Conservation (phyloP, 495 filamentous ascomycete genomes). For the Talaromyces trachyspermus region DNA sequence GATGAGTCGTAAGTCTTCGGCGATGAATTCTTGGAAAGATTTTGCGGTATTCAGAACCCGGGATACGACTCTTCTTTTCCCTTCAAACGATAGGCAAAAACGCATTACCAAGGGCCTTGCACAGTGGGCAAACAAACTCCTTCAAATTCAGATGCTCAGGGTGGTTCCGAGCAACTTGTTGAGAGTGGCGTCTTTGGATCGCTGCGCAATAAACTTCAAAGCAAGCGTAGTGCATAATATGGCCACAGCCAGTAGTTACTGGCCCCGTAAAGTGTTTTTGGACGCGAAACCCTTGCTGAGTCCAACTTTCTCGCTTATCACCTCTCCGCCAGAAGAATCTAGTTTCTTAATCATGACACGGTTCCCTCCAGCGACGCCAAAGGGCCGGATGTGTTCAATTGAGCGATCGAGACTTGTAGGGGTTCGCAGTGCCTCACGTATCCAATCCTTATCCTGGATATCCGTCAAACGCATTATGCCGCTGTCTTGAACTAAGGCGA, state of each 20-base stretch:
- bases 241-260: constrained; percentile 85
- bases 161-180: constrained; percentile 88
- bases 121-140: constrained; percentile 96
- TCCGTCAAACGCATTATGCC: constrained; percentile 81
- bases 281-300: constrained; percentile 84
- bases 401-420: constrained; percentile 77
- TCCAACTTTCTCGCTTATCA: constrained; percentile 67
- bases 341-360: constrained; percentile 66
- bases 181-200: constrained; percentile 71
- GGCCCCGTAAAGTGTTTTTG: constrained; percentile 62
- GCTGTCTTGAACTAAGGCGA: constrained; percentile 82
- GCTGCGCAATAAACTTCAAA: constrained; percentile 86
- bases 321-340: constrained; percentile 58
- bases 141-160: constrained; percentile 68
- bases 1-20: constrained; percentile 20
- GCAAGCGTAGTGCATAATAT: constrained; percentile 97
- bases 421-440: constrained; percentile 71
- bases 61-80: constrained; percentile 77
- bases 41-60: constrained; percentile 51
- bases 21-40: constrained; percentile 54
- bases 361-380: constrained; percentile 85
- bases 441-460: constrained; percentile 69
- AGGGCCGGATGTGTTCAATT: constrained; percentile 74
- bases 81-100: constrained; percentile 94
- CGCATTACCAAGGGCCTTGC: constrained; percentile 91